These are phyloP conservation scores for Vigna nakashimae DNA, from an alignment of 306 rosid species.

Conservation along the genomic window DNA sequence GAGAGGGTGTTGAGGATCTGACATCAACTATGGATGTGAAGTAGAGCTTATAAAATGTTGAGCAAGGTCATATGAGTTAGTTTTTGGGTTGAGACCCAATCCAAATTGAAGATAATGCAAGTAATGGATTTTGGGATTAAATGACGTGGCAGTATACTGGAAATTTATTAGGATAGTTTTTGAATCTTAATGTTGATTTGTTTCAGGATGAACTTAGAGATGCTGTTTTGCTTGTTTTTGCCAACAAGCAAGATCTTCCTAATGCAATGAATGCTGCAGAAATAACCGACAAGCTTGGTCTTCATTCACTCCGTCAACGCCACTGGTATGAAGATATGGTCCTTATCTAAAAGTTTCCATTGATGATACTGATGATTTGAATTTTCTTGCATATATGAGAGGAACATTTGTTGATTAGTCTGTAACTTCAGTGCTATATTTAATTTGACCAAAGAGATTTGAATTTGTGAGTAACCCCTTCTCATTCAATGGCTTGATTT, in stretches of 20 bases:
- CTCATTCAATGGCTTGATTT: slow-evolving; percentile 42
- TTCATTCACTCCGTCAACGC: slow-evolving; percentile 97
- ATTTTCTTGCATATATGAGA: slow-evolving; percentile 31
- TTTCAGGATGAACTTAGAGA: slow-evolving; percentile 95
- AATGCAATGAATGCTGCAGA: slow-evolving; percentile 99
- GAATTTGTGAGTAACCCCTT: slow-evolving; percentile 22
- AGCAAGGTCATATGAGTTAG: neutral
- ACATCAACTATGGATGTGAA: neutral
- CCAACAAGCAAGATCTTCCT: slow-evolving; percentile 99
- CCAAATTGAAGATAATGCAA: neutral
- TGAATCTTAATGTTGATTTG: slow-evolving; percentile 33
- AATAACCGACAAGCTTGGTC: slow-evolving; percentile 97
- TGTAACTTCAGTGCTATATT: neutral
- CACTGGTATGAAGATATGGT: slow-evolving; percentile 72
- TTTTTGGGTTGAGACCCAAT: neutral
- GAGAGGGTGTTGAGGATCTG: neutral
- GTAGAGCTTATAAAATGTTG: neutral
- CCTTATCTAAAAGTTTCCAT: slow-evolving; percentile 19
- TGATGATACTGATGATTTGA: neutral
- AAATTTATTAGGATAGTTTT: slow-evolving; percentile 15
- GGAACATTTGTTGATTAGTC: slow-evolving; percentile 6
- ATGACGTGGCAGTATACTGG: neutral
- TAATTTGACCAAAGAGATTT: neutral
- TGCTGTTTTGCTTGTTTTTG: slow-evolving; percentile 95
- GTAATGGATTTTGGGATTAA: slow-evolving; percentile 8